phyloP scores from a whole-genome alignment of 768 basidiomycete species.

The Pleurotus cornucopiae region DNA sequence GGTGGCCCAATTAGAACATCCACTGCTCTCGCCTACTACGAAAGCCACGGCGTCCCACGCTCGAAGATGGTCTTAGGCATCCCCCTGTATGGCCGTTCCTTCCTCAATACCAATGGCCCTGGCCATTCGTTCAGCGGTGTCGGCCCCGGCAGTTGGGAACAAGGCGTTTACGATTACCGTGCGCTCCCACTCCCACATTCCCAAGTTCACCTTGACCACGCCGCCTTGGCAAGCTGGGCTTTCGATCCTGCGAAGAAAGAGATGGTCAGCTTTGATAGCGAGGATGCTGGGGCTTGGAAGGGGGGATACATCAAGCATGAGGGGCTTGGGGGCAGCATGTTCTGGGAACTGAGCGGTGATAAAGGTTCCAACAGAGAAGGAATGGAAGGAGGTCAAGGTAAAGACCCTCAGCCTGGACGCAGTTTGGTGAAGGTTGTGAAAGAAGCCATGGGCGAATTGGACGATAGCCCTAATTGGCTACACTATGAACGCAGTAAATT shows the following conservation, averaged over 20 bases:
- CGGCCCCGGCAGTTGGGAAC: conserved; percentile 89
- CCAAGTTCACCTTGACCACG: conserved; percentile 59
- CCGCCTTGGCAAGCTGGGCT: conserved; percentile 73
- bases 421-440: conserved; percentile 76
- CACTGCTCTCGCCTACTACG: conserved; percentile 69
- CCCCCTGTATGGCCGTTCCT: conserved; percentile 91
- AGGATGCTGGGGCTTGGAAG: conserved; percentile 65
- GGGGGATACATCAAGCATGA: conserved; percentile 76
- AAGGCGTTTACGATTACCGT: conserved; percentile 91
- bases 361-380: conserved; percentile 61
- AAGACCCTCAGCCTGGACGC: conserved; percentile 63
- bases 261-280: conserved; percentile 81
- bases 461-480: conserved; percentile 76
- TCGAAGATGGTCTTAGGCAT: conserved; percentile 87
- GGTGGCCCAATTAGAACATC: conserved; percentile 62
- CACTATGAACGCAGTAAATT: conserved; percentile 72
- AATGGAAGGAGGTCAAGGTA: conserved; percentile 72
- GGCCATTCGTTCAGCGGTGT: conserved; percentile 76
- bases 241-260: conserved; percentile 74
- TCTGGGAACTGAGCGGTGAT: conserved; percentile 91
- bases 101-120: conserved; percentile 80
- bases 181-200: conserved; percentile 77
- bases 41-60: conserved; percentile 61
- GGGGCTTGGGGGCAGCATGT: conserved; percentile 89
- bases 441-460: conserved; percentile 72